Evolutionary conservation across 352 stramenopile genomes (phyloP).

Genomic region (Nothophytophthora sp.): DNA sequence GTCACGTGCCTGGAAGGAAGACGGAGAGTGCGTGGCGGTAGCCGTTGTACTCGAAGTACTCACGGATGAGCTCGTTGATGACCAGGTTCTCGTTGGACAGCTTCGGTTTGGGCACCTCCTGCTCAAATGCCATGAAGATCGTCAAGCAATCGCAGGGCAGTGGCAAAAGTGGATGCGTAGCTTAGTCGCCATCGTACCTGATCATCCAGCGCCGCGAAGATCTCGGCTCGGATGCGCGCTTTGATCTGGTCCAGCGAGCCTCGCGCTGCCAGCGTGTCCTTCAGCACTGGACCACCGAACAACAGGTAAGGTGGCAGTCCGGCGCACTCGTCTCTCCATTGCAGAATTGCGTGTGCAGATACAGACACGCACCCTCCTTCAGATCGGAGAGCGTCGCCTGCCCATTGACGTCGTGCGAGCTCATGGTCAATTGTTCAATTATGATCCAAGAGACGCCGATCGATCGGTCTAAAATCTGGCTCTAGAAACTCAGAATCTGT

Average conservation of each 20-base stretch:
- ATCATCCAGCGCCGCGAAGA: conserved; percentile 84
- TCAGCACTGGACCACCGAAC: conserved; percentile 50
- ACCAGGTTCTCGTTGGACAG: conserved; percentile 93
- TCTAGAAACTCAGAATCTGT: no score
- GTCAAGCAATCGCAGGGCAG: no score
- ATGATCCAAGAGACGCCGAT: no score
- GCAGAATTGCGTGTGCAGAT: no score
- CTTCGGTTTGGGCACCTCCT: conserved; percentile 63
- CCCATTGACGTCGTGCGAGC: background rate
- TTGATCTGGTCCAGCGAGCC: conserved; percentile 84
- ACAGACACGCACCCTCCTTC: conserved; percentile 51
- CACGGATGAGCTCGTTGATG: conserved; percentile 94
- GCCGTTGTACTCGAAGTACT: conserved; percentile 95
- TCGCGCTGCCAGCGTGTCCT: conserved; percentile 79
- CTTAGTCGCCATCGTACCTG: conserved; percentile 23
- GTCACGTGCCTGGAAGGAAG: conserved; percentile 73
- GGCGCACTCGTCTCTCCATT: no score
- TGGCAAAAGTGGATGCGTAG: no score
- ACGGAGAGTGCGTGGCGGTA: conserved; percentile 90
- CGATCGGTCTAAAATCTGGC: no score
- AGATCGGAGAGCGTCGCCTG: conserved; percentile 55
- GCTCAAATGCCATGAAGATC: conserved; percentile 1
- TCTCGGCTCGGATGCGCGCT: conserved; percentile 80
- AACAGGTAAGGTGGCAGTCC: no score
- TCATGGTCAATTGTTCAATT: conserved; percentile 10